Base-by-base conservation (phyloP, 257 asterid species). In the Rhazya stricta region DNA sequence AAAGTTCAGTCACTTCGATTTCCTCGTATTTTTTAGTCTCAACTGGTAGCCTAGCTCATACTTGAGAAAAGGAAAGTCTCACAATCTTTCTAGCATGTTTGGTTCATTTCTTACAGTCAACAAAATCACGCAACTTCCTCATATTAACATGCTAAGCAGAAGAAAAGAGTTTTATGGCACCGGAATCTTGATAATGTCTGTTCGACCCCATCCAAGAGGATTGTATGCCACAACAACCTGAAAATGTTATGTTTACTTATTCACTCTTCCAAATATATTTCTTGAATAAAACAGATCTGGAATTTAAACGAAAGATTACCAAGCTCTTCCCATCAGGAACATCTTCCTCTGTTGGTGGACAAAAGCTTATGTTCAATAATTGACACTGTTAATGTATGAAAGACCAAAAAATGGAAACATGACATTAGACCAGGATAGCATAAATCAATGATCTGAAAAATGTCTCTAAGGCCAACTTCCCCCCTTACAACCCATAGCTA, bases 161-260 rank as follows among this genome's bases (percentile, higher is more conserved):
- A 57, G 37, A 74, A 48, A 51, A 76, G 62, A 69, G 51, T 42
- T 43, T 73, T 54, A 53, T 54, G 84, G 90, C 81, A 92, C 97
- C 27, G 98, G 97, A 67, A 92, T 83, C 85, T 83, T 87, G 81
- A 92, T 81, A 76, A 85, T 76, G 54, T 92, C 97, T 32, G 85
- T 84, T 18, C 97, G 92, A 67, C 83, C 78, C 98, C 96, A 91
- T 72, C 96, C 98, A n/a, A 92, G 90, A 62, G 98, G 81, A 85
- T 92, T 92, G 83, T 92, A 92, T 45, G 87, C 91, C 76, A 89
- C 88, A 74, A 89, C 83, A 63, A 89, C 96, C 97, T 92, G 88
- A 70, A 82, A 77, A 76, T 58, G 72, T 63, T 36, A 58, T 21
- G 60, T 5, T 50, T 39, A 23, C 5, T 51, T 37, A 23, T 76